A percentile compares a stretch with the other conserved stretches of the same genome.
These are phyloP conservation scores for Bigelowiella natans DNA, from an alignment of 78 protist species.

Conservation along the genomic window DNA sequence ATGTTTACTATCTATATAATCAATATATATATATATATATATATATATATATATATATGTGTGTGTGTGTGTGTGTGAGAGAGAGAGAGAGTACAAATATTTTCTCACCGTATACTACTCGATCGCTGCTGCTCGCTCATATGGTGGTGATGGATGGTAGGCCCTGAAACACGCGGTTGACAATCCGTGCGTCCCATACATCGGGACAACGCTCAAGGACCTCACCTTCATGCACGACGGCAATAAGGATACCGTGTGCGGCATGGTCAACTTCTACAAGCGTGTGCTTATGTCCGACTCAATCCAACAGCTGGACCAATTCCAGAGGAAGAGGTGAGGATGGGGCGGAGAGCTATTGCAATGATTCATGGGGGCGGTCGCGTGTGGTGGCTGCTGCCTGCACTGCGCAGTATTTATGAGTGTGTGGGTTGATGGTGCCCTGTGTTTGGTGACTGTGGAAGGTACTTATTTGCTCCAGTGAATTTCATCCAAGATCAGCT, in stretches of 20 bases:
- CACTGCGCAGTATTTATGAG: no score
- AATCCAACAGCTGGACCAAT: neutral
- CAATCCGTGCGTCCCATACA: neutral
- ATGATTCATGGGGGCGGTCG: no score
- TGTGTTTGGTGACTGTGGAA: neutral
- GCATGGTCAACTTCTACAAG: neutral
- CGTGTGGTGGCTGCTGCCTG: no score
- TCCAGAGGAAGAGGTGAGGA: neutral
- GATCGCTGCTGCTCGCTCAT: no score
- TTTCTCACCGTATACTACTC: no score
- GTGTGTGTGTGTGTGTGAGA: no score
- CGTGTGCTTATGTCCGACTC: neutral
- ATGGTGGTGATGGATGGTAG: no score
- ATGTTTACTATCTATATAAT: no score
- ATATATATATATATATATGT: no score
- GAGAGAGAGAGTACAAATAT: no score
- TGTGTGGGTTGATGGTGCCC: neutral
- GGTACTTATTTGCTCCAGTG: neutral
- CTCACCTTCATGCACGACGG: neutral
- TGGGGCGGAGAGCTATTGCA: no score
- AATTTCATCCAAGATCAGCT: neutral
- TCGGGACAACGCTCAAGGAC: neutral
- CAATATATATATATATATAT: no score
- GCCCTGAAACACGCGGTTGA: neutral
- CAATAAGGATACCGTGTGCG: neutral